A percentile compares a stretch with the other conserved stretches of the same genome.
These are phyloP conservation scores for Colletotrichum tamarilloi DNA, from an alignment of 2,329 filamentous ascomycete genomes.

Conservation along the genomic window DNA sequence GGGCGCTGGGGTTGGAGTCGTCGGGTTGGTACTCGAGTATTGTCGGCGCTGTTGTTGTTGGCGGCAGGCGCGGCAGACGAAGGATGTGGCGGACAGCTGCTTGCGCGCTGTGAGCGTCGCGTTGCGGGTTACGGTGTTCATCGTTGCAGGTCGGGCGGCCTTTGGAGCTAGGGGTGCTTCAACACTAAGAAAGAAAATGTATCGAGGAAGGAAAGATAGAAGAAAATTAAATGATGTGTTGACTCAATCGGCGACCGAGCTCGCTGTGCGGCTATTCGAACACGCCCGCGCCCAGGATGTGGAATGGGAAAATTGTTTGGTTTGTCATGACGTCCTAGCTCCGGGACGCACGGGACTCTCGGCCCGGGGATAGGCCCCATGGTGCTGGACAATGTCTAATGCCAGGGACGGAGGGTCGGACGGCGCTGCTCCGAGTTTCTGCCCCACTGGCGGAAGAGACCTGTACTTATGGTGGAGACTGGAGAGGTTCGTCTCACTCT, in stretches of 20 bases:
- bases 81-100: slow-evolving; percentile 22
- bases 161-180: background rate
- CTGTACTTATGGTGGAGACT: background rate
- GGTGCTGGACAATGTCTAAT: background rate
- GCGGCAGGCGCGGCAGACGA: slow-evolving; percentile 45
- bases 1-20: slow-evolving; percentile 50
- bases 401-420: background rate
- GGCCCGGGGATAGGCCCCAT: background rate
- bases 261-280: background rate
- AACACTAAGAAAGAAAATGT: background rate
- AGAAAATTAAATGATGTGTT: background rate
- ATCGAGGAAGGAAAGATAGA: too few species aligned
- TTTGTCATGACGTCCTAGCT: slow-evolving; percentile 28
- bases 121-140: slow-evolving; percentile 21
- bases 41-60: slow-evolving; percentile 41
- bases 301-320: slow-evolving; percentile 26
- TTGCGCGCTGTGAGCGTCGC: slow-evolving; percentile 18
- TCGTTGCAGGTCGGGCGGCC: background rate
- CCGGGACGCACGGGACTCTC: slow-evolving; percentile 23
- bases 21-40: slow-evolving; percentile 39
- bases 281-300: background rate
- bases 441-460: background rate
- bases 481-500: background rate
- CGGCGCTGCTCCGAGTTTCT: background rate
- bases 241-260: slow-evolving; percentile 4